phyloP scores from a whole-genome alignment of 805 yeast species.

The Kuraishia ogatae region DNA sequence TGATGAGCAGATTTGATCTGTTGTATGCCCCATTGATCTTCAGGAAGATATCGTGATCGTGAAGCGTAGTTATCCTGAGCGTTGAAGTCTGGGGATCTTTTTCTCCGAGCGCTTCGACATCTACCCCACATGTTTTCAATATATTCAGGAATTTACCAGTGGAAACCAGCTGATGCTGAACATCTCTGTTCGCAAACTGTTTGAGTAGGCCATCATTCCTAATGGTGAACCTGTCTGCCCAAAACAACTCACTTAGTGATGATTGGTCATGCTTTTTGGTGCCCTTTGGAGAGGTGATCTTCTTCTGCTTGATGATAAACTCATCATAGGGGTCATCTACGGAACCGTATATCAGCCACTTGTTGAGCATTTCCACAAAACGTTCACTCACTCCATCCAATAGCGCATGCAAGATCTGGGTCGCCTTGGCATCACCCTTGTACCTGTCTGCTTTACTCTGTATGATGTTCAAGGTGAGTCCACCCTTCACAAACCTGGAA shows the following conservation, averaged over 20 bases:
- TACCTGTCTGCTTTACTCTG: conserved; percentile 46
- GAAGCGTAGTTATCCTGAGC: conserved; percentile 20
- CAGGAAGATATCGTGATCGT: conserved; percentile 32
- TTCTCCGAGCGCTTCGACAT: conserved; percentile 8
- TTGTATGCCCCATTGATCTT: conserved; percentile 53
- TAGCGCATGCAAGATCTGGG: conserved; percentile 40
- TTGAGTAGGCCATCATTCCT: conserved; percentile 68
- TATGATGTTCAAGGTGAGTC: conserved; percentile 55
- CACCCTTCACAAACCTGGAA: conserved; percentile 66
- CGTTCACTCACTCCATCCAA: conserved; percentile 51
- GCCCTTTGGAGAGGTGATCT: background rate
- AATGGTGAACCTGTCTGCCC: conserved; percentile 70
- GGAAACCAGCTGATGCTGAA: conserved; percentile 57
- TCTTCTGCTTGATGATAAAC: conserved; percentile 53
- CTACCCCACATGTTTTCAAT: conserved; percentile 50
- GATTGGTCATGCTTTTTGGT: background rate
- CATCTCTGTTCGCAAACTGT: conserved; percentile 43
- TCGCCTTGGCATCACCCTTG: conserved; percentile 58
- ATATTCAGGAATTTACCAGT: conserved; percentile 85
- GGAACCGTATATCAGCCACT: conserved; percentile 74
- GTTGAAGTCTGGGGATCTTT: background rate
- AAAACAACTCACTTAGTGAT: conserved; percentile 23
- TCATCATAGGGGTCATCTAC: conserved; percentile 77
- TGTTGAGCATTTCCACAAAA: conserved; percentile 59
- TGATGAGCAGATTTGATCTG: conserved; percentile 56